Base-by-base conservation (phyloP, 1,284 basidiomycete genomes). In the Athelia sp. region DNA sequence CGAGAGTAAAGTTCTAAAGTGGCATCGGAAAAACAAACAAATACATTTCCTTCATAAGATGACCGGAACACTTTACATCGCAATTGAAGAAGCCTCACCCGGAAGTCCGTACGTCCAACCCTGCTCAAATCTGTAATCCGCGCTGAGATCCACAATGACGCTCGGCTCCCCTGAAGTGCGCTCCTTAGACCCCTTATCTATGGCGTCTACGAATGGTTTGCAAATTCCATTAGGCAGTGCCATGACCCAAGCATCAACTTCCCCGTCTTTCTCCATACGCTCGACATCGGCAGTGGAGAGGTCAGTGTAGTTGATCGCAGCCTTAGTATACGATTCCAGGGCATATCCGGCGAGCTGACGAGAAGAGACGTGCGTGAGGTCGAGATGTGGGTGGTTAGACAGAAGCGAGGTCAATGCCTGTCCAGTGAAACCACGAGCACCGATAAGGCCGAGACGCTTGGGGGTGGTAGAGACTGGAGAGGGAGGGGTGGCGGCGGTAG, bases 61-160 rank as follows among this genome's bases (percentile, higher is more conserved):
- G 50, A 56, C 15, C 6, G 36, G 6, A 17, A 40, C 57, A 65
- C 51, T 48, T 58, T 54, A 65, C 64, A 62, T 52, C 45, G 53
- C 58, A 51, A 52, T 60, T 58, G 59, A 64, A 58, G 66, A 64
- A 63, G 62, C 72, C 94, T 90, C 82, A 99, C 97, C 96, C 71
- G 97, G 96, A 71, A 99, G 84, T 60, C 96, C 96, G 65, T 99
- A 99, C 54, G 90, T 92, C 96, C 96, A 99, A 46, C 81, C 86
- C 44, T 84, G 75, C 75, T 98, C 93, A 66, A 99, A 99, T 52
- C 96, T 77, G 69, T 94, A 94, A 71, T 99, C 96, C 38, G 96
- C 97, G 58, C 92, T 84, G 54, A 99, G 73, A 65, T 99, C 96
- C 44, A 99, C 87, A 47, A 99, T 76, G 35, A 90, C 91, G 61